Percentiles rank a stretch among this genome's conserved stretches.
Conservation (phyloP, 2,329 filamentous ascomycete genomes). For the Botrytis medusae region DNA sequence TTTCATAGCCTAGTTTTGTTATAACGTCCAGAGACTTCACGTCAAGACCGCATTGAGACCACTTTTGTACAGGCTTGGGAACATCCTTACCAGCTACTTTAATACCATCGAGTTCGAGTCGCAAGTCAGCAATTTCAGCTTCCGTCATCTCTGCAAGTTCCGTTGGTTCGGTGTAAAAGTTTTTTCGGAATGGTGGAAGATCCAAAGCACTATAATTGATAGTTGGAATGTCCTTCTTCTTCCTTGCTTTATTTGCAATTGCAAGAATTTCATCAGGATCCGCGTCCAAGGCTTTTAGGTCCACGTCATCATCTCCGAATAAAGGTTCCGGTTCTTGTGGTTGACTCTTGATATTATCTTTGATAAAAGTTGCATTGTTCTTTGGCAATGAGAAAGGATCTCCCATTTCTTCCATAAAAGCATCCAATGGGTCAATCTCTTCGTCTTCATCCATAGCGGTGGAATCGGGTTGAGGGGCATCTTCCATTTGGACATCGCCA, state of each 20-base stretch:
- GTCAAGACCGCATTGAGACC: conserved; percentile 91
- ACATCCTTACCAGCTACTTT: conserved; percentile 87
- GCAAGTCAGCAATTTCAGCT: conserved; percentile 76
- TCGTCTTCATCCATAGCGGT: conserved; percentile 59
- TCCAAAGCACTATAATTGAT: conserved; percentile 86
- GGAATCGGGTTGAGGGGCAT: conserved; percentile 33
- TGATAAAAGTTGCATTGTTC: conserved; percentile 35
- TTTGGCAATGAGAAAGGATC: conserved; percentile 50
- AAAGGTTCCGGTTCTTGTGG: conserved; percentile 76
- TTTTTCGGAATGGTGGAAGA: conserved; percentile 83
- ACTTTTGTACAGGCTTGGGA: conserved; percentile 92
- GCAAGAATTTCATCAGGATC: conserved; percentile 64
- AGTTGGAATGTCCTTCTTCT: conserved; percentile 92
- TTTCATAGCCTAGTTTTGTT: conserved; percentile 76
- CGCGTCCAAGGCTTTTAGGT: conserved; percentile 61
- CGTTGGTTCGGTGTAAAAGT: conserved; percentile 89
- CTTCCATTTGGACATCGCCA: conserved; percentile 41
- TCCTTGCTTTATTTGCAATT: conserved; percentile 60
- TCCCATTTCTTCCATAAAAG: conserved; percentile 77
- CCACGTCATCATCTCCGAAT: conserved; percentile 80
- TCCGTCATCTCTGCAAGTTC: conserved; percentile 82
- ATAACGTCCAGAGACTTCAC: conserved; percentile 86
- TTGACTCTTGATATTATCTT: conserved; percentile 46
- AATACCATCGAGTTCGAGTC: conserved; percentile 90
- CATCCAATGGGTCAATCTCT: conserved; percentile 84